phyloP scores from a whole-genome alignment of 1,284 basidiomycete species.

The Puccinia hordei region DNA sequence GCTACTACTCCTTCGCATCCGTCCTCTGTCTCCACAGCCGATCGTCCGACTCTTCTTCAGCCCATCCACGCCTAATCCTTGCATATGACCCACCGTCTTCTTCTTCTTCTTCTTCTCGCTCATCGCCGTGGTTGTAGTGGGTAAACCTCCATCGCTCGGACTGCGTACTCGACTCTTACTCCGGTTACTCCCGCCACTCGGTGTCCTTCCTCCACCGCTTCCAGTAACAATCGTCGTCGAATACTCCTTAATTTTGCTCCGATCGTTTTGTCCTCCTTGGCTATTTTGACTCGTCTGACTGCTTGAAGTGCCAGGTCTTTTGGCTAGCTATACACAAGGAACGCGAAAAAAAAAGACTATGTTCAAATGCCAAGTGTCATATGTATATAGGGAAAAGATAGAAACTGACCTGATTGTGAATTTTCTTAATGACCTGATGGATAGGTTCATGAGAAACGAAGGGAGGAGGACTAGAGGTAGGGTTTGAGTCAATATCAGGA shows the following conservation, averaged over 20 bases:
- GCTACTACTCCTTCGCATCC: neutral
- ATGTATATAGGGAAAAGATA: too few relatives aligned
- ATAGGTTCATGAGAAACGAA: neutral
- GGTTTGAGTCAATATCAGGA: too few relatives aligned
- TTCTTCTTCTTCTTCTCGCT: neutral
- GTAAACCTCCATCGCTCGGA: neutral
- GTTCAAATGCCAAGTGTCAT: neutral
- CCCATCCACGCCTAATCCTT: neutral
- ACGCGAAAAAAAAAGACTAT: neutral
- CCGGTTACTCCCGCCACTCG: neutral
- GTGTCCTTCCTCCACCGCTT: neutral
- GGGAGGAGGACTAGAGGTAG: too few relatives aligned
- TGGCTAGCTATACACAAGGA: neutral
- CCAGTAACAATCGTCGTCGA: too few relatives aligned
- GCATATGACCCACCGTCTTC: too few relatives aligned
- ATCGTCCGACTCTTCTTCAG: conserved; percentile 6
- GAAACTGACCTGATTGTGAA: neutral
- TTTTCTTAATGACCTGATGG: neutral
- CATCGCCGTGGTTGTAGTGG: too few relatives aligned
- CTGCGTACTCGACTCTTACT: neutral
- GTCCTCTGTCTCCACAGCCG: neutral
- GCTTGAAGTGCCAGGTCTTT: neutral
- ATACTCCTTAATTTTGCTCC: neutral
- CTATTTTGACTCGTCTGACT: neutral
- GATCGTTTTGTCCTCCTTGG: neutral